These are phyloP conservation scores for Raffaelea arxii DNA, from an alignment of 2,329 filamentous ascomycete genomes.

Conservation along the genomic window DNA sequence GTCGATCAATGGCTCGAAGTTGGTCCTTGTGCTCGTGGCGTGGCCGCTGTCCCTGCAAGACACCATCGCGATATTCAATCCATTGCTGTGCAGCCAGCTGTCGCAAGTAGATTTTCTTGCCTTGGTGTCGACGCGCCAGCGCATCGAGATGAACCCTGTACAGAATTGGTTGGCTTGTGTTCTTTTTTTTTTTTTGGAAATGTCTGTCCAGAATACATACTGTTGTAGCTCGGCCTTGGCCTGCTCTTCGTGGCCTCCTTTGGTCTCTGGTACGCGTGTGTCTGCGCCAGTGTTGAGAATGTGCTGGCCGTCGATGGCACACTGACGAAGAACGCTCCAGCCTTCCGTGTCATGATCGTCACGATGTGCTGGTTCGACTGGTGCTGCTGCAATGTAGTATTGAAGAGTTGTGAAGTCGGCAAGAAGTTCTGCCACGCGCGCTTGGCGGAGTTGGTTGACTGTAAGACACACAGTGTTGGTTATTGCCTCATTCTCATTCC, in stretches of 20 bases:
- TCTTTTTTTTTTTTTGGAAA: conserved; percentile 2
- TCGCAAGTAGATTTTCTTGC: conserved; percentile 53
- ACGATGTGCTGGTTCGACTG: conserved; percentile 41
- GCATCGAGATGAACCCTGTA: conserved; percentile 49
- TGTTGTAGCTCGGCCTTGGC: conserved; percentile 52
- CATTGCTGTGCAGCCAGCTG: conserved; percentile 52
- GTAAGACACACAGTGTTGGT: neutral
- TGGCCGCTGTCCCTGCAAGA: conserved; percentile 43
- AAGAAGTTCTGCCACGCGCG: conserved; percentile 52
- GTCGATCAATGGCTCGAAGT: conserved; percentile 44
- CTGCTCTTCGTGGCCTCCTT: conserved; percentile 49
- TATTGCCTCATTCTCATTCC: neutral
- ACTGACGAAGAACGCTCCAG: conserved; percentile 53
- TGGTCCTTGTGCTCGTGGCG: conserved; percentile 33
- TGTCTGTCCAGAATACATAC: conserved; percentile 40
- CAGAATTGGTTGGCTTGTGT: neutral
- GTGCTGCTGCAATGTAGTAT: conserved; percentile 49
- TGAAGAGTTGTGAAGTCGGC: conserved; percentile 53
- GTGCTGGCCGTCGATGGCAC: conserved; percentile 51
- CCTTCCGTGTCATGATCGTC: conserved; percentile 56
- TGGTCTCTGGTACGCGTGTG: conserved; percentile 43
- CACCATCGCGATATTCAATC: conserved; percentile 42
- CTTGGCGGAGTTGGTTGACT: conserved; percentile 53
- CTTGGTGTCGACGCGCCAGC: conserved; percentile 51
- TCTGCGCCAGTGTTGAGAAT: conserved; percentile 57